Percentiles rank a stretch among this genome's conserved stretches.
phyloP scores from a whole-genome alignment of 139 green algal species.

The Raphidocelis subcapitata region DNA sequence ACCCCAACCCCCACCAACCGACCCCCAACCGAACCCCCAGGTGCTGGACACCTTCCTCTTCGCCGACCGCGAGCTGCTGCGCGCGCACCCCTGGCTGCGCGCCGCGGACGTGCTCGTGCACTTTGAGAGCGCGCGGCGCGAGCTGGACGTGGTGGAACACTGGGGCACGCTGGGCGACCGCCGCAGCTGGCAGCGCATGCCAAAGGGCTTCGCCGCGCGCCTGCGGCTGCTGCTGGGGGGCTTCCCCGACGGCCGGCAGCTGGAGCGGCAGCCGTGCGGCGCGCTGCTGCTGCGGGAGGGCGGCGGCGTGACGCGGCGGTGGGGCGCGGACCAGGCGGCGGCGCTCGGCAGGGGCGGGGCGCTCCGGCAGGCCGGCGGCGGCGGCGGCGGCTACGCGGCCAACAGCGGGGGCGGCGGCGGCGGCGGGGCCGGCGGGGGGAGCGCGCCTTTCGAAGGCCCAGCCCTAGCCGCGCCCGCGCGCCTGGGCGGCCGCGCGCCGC shows the following conservation, averaged over 20 bases:
- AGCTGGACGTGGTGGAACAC: slow-evolving; percentile 61
- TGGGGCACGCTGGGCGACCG: slow-evolving; percentile 68
- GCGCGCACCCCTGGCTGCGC: slow-evolving; percentile 34
- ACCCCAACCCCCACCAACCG: background rate
- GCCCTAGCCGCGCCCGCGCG: too few relatives aligned
- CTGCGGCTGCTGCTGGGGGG: slow-evolving; percentile 43
- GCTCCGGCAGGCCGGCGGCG: background rate
- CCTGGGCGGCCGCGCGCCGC: too few relatives aligned
- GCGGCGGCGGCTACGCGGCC: background rate
- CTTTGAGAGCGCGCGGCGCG: slow-evolving; percentile 53
- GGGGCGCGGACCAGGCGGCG: background rate
- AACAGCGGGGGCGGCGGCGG: background rate
- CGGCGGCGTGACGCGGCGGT: background rate
- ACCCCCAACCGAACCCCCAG: slow-evolving; percentile 18
- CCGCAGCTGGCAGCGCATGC: slow-evolving; percentile 53
- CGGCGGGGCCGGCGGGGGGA: background rate
- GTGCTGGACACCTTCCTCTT: slow-evolving; percentile 80
- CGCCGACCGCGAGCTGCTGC: slow-evolving; percentile 67
- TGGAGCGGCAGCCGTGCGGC: slow-evolving; percentile 7
- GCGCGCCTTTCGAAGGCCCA: too few relatives aligned
- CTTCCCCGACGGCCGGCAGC: slow-evolving; percentile 31
- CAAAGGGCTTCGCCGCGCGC: slow-evolving; percentile 32
- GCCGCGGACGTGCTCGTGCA: slow-evolving; percentile 73
- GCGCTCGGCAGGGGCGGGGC: background rate
- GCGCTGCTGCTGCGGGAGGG: too few relatives aligned